Evolutionary conservation across 2,329 filamentous ascomycete species (phyloP).

Genomic region (Colletotrichum salicis): DNA sequence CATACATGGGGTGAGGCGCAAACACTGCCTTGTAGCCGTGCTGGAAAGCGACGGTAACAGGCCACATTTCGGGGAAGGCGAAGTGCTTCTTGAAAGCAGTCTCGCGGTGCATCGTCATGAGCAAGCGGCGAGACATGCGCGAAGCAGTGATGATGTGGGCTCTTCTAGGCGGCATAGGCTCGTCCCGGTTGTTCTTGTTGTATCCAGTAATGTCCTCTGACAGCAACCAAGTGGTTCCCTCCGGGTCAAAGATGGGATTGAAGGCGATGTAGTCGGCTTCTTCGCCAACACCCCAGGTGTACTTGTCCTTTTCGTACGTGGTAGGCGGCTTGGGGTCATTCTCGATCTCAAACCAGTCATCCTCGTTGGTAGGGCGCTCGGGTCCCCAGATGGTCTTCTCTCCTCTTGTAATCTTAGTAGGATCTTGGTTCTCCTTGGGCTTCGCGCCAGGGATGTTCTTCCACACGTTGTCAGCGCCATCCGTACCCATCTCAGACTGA

Average conservation of each 20-base stretch:
- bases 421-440: conserved; percentile 44
- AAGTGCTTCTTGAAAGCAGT: conserved; percentile 86
- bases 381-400: conserved; percentile 87
- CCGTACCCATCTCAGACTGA: conserved; percentile 76
- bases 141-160: conserved; percentile 90
- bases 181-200: conserved; percentile 68
- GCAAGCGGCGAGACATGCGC: conserved; percentile 81
- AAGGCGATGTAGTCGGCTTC: conserved; percentile 93
- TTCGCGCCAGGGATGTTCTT: conserved; percentile 57
- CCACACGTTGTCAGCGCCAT: conserved; percentile 76
- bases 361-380: conserved; percentile 71
- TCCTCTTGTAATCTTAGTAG: conserved; percentile 44
- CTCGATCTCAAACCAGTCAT: conserved; percentile 78
- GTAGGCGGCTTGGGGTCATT: conserved; percentile 80
- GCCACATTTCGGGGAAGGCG: conserved; percentile 98
- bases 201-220: conserved; percentile 87
- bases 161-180: conserved; percentile 74
- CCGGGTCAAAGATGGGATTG: conserved; percentile 91
- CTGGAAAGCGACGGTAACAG: conserved; percentile 85
- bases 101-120: conserved; percentile 90
- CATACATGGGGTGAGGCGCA: conserved; percentile 87
- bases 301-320: conserved; percentile 80
- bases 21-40: conserved; percentile 94
- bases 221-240: conserved; percentile 85
- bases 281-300: conserved; percentile 88